Evolutionary conservation across 805 yeast species (phyloP).

Genomic region (Saccharomyces kudriavzevii): DNA sequence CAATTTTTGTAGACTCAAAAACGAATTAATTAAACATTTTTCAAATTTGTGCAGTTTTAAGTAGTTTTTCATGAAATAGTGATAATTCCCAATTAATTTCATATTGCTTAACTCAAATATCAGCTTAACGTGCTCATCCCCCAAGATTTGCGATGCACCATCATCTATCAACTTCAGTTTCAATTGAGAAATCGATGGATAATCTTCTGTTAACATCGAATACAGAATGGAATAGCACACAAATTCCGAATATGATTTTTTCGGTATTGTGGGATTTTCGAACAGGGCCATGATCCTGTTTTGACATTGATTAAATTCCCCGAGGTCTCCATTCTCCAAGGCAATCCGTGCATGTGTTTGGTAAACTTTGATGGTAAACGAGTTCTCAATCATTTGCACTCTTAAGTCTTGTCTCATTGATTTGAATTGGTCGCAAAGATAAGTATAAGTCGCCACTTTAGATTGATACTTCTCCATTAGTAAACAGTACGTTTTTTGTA

Average conservation of each 20-base stretch:
- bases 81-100: constrained; percentile 41
- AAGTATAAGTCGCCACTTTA: constrained; percentile 53
- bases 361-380: constrained; percentile 70
- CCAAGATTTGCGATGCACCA: constrained; percentile 6
- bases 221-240: constrained; percentile 66
- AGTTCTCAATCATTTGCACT: constrained; percentile 77
- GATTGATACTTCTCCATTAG: constrained; percentile 46
- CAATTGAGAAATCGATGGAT: constrained; percentile 22
- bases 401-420: constrained; percentile 89
- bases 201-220: constrained; percentile 63
- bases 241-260: constrained; percentile 46
- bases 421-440: constrained; percentile 82
- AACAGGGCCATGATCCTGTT: constrained; percentile 66
- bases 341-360: constrained; percentile 86
- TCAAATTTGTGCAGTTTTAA: constrained; percentile 35
- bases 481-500: constrained; percentile 48
- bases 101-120: constrained; percentile 29
- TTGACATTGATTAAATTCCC: constrained; percentile 94
- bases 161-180: constrained; percentile 15
- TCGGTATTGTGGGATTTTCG: constrained; percentile 31
- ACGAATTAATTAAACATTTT: constrained; percentile 41
- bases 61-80: constrained; percentile 41
- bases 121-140: constrained; percentile 15
- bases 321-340: constrained; percentile 71
- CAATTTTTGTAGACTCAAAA: constrained; percentile 52